A percentile compares a stretch with the other conserved stretches of the same genome.
phyloP scores from a whole-genome alignment of 2,329 filamentous ascomycete species.

The Lasiodiplodia gonubiensis region DNA sequence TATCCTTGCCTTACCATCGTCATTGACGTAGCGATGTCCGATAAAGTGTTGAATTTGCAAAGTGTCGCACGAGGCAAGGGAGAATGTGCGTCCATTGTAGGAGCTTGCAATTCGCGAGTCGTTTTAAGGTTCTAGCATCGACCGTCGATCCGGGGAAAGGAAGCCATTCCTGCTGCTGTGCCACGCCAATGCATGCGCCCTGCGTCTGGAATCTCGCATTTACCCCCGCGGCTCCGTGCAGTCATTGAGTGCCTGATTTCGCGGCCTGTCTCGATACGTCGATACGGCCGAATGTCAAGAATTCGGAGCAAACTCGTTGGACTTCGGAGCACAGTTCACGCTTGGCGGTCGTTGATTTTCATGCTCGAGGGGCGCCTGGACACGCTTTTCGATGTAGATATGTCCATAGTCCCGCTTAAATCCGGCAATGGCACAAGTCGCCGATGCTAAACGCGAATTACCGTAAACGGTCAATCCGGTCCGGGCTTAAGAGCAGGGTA shows the following conservation, averaged over 20 bases:
- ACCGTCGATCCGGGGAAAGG: not conserved
- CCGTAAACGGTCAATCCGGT: not conserved
- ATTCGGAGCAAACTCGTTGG: not conserved
- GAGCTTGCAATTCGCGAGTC: not conserved
- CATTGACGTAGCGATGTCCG: not conserved
- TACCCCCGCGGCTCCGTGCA: not conserved
- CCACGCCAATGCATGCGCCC: not conserved
- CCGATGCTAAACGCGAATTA: not conserved
- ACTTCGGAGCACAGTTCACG: not conserved
- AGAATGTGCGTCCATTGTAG: not conserved
- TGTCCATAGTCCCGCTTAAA: not conserved
- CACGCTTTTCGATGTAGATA: not conserved
- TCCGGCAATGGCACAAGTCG: not conserved
- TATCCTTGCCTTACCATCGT: not conserved
- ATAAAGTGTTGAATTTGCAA: not conserved
- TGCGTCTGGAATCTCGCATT: not conserved
- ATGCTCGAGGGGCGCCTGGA: not conserved
- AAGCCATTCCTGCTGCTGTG: not conserved
- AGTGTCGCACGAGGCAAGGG: not conserved
- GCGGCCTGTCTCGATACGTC: not conserved
- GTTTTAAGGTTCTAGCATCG: conserved; percentile 3
- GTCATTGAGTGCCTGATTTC: not conserved
- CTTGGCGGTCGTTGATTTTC: not conserved
- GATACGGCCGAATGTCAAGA: not conserved
- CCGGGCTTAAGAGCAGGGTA: not conserved